Evolutionary conservation across 495 filamentous ascomycete species (phyloP).

Genomic region (Penicillium cosmopolitanum): DNA sequence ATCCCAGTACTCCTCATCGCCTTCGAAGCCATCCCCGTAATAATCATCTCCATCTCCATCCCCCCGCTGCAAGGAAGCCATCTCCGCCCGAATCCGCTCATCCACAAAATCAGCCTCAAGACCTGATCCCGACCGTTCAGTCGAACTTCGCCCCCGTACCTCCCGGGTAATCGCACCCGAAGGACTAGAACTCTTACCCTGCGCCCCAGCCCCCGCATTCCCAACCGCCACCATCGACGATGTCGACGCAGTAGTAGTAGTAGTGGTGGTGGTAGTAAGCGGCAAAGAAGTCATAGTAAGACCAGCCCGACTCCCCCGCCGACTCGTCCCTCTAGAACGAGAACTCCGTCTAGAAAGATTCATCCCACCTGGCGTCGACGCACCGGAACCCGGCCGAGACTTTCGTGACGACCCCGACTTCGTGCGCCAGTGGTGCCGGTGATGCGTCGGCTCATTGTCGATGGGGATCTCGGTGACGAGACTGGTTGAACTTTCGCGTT

Average conservation of each 20-base stretch:
- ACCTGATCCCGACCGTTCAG: neutral
- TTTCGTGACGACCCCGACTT: conserved; percentile 29
- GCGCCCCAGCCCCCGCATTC: neutral
- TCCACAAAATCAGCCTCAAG: conserved; percentile 49
- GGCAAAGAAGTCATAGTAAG: conserved; percentile 42
- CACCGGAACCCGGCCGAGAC: conserved; percentile 45
- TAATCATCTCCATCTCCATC: conserved; percentile 4
- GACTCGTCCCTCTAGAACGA: conserved; percentile 37
- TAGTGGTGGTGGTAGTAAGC: neutral
- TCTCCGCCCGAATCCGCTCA: conserved; percentile 48
- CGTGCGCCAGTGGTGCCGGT: conserved; percentile 31
- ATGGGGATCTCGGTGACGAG: conserved; percentile 51
- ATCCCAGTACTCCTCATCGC: conserved; percentile 17
- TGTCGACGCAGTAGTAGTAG: too few species aligned
- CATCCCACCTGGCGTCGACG: conserved; percentile 38
- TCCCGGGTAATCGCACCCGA: conserved; percentile 20
- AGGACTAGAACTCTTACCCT: conserved; percentile 8
- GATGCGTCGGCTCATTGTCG: conserved; percentile 14
- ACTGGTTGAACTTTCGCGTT: conserved; percentile 72
- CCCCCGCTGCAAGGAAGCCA: conserved; percentile 37
- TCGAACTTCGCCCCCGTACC: conserved; percentile 11
- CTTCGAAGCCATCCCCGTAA: neutral
- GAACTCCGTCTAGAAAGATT: conserved; percentile 33
- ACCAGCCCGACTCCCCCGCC: conserved; percentile 39
- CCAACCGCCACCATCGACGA: too few species aligned